Base-by-base conservation (phyloP, 192 early-diverging fungal genomes). In the Rhizophagus sp. region DNA sequence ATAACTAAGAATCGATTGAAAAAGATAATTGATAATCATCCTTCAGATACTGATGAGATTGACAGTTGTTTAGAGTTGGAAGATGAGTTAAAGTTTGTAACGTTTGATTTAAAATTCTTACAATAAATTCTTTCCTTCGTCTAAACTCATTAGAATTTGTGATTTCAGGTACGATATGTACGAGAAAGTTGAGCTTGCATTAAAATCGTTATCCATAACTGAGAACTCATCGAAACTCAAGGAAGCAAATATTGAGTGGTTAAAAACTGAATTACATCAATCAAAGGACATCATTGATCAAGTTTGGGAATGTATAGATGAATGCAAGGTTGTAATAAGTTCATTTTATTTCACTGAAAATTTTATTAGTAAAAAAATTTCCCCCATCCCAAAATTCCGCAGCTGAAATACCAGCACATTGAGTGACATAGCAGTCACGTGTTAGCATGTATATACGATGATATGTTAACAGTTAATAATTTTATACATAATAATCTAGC, bases 21-120 rank as follows among this genome's bases (percentile, higher is more conserved):
- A 50, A 52, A 78, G 25, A 13, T 19, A 49, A 78, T 78, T 22
- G 30, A 67, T 15, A 49, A 34, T 10, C 41, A 44, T 50, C 2
- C 13, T 9, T 5, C n/a, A 2, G 41, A 78, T 50, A 4, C 15
- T 0, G 3, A 65, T 0, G 36, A 27, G 3, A 17, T 78, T 19
- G 65, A 78, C 49, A 0, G 0, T 30, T 78, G 44, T 50, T 25
- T 78, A 19, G 25, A 78, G 12, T 17, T 68, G 4, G 49, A 49
- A 24, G 65, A 78, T 17, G 64, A 78, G 4, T 24, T 78, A 61
- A 78, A 66, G 65, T 78, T 19, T 33, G 62, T 78, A 19, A 65
- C 25, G 52, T 49, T 22, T 39, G 19, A 24, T 15, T 50, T 36
- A 10, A 2, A 10, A 12, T 34, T 39, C 15, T 15, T 22, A 1